Conservation (phyloP, 352 stramenopile genomes). For the Globisporangium irregulare region DNA sequence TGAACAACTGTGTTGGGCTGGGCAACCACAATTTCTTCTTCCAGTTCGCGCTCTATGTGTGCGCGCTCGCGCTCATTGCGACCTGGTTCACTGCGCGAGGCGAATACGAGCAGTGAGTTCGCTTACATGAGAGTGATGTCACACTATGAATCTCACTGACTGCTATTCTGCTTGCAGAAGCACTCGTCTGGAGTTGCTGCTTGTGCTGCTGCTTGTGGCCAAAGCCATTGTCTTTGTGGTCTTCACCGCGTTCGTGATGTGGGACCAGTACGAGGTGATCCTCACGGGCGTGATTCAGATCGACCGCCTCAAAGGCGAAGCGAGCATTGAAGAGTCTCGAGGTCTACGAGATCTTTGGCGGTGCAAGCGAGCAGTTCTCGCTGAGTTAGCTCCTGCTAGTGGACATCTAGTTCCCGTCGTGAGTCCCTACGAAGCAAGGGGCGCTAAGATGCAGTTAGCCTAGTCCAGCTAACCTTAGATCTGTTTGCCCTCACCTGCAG, state of each 20-base stretch:
- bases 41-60: constrained; percentile 90
- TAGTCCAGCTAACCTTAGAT: constrained; percentile 21
- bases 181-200: neutral
- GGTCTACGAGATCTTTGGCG: constrained; percentile 78
- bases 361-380: constrained; percentile 44
- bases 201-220: constrained; percentile 68
- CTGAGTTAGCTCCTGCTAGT: constrained; percentile 75
- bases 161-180: neutral
- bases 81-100: constrained; percentile 39
- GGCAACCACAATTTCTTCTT: constrained; percentile 98
- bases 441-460: neutral
- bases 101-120: neutral
- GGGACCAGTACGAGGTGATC: constrained; percentile 96
- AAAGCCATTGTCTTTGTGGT: constrained; percentile 95
- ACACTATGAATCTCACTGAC: too few species aligned
- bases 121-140: too few species aligned
- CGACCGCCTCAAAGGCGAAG: constrained; percentile 93
- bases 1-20: constrained; percentile 99
- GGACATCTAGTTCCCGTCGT: constrained; percentile 79
- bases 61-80: constrained; percentile 90
- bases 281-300: constrained; percentile 95
- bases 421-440: neutral
- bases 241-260: constrained; percentile 98
- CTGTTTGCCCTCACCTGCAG: constrained; percentile 10
- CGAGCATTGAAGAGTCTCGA: constrained; percentile 43